A percentile compares a stretch with the other conserved stretches of the same genome.
These are phyloP conservation scores for Wallacemonas collosoma DNA, from an alignment of 208 protist species.

Conservation along the genomic window DNA sequence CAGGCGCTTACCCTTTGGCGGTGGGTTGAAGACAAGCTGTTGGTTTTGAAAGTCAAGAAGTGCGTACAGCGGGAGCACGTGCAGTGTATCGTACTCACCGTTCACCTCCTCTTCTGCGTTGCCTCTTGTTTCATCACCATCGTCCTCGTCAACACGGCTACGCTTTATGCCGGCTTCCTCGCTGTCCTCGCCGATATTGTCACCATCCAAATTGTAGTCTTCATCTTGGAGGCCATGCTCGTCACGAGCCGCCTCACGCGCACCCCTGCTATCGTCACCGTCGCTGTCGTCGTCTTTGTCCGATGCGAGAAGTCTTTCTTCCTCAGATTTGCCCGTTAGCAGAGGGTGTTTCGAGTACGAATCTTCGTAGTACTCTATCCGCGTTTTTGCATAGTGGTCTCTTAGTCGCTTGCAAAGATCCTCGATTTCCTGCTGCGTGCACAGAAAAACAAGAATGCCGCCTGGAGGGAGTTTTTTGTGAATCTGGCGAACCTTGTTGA, in stretches of 20 bases:
- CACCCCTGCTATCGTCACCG: slow-evolving; percentile 21
- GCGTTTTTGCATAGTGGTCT: slow-evolving; percentile 75
- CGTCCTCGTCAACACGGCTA: slow-evolving; percentile 26
- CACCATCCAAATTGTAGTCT: slow-evolving; percentile 54
- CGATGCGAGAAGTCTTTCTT: slow-evolving; percentile 13
- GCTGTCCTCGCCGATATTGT: slow-evolving; percentile 30
- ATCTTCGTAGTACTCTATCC: slow-evolving; percentile 87
- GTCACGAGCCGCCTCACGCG: slow-evolving; percentile 32
- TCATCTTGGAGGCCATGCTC: slow-evolving; percentile 50
- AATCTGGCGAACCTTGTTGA: slow-evolving; percentile 96
- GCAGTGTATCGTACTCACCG: slow-evolving; percentile 87
- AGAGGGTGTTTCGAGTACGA: slow-evolving; percentile 72
- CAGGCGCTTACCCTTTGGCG: slow-evolving; percentile 90
- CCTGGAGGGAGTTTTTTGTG: slow-evolving; percentile 97
- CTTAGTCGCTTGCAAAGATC: slow-evolving; percentile 84
- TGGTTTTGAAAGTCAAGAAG: slow-evolving; percentile 94
- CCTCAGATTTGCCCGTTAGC: slow-evolving; percentile 17
- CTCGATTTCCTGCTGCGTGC: slow-evolving; percentile 96
- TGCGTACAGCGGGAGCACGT: slow-evolving; percentile 99
- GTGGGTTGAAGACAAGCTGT: slow-evolving; percentile 92
- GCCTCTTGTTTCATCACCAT: background rate
- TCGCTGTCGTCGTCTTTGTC: slow-evolving; percentile 39
- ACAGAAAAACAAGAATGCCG: slow-evolving; percentile 98
- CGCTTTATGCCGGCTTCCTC: slow-evolving; percentile 35
- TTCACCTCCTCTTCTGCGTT: slow-evolving; percentile 80